A percentile compares a stretch with the other conserved stretches of the same genome.
These are phyloP conservation scores for Kluyveromyces nonfermentans DNA, from an alignment of 805 yeast genomes.

Conservation along the genomic window DNA sequence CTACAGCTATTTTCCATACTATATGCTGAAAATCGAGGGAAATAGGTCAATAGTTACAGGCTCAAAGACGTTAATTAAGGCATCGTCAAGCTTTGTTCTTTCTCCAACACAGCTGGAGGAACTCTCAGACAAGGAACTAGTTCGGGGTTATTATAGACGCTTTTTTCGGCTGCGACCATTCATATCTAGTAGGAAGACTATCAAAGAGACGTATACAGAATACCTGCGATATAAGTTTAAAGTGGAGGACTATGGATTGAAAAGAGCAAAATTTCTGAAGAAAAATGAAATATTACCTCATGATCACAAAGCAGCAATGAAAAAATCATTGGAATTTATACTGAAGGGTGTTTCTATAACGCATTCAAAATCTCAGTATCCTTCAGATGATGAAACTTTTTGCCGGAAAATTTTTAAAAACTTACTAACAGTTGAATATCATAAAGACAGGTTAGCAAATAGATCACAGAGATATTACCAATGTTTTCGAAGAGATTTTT, in stretches of 20 bases:
- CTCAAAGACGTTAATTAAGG: background rate
- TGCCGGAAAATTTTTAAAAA: constrained; percentile 23
- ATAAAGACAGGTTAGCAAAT: constrained; percentile 11
- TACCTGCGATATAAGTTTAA: constrained; percentile 24
- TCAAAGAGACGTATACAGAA: constrained; percentile 17
- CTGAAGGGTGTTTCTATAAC: constrained; percentile 13
- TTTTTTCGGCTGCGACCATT: constrained; percentile 21
- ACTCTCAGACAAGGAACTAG: constrained; percentile 3
- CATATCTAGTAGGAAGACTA: constrained; percentile 19
- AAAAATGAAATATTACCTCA: background rate
- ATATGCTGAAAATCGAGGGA: background rate
- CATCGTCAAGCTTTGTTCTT: background rate
- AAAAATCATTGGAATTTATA: constrained; percentile 19
- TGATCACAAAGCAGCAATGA: constrained; percentile 5
- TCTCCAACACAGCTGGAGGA: background rate
- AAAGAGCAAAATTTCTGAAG: constrained; percentile 11
- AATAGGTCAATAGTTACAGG: background rate
- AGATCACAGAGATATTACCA: background rate
- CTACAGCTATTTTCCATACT: background rate
- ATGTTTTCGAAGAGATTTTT: background rate
- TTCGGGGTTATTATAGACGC: constrained; percentile 17
- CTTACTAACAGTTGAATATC: constrained; percentile 21
- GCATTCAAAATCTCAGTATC: constrained; percentile 5
- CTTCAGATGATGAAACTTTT: constrained; percentile 11
- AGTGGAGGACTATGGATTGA: constrained; percentile 19